Percentiles rank a stretch among this genome's conserved stretches.
phyloP scores from a whole-genome alignment of 1,284 basidiomycete species.

The Moesziomyces antarcticus region DNA sequence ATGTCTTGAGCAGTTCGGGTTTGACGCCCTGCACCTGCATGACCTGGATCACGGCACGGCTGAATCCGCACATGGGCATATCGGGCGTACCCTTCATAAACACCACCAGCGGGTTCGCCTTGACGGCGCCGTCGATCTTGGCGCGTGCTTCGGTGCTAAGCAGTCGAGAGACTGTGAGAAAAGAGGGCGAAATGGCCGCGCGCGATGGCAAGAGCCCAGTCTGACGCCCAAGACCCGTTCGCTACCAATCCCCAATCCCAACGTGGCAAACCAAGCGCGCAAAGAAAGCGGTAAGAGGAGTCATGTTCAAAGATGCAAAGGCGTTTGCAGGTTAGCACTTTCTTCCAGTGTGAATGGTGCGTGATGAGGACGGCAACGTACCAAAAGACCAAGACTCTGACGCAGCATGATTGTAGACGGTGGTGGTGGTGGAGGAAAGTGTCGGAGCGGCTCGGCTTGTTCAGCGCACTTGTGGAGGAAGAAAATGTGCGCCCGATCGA shows the following conservation, averaged over 20 bases:
- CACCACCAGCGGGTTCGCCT: constrained; percentile 80
- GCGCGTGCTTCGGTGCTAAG: constrained; percentile 70
- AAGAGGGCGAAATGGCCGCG: neutral
- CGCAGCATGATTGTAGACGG: neutral
- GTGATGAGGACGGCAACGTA: neutral
- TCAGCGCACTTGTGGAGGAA: neutral
- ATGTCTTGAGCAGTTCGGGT: constrained; percentile 71
- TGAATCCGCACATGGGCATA: constrained; percentile 85
- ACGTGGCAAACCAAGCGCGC: too few relatives aligned
- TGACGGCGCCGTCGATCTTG: constrained; percentile 72
- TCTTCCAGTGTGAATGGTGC: too few relatives aligned
- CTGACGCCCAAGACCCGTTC: neutral
- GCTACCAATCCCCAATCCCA: neutral
- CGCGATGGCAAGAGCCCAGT: neutral
- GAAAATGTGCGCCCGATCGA: neutral
- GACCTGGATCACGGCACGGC: constrained; percentile 89
- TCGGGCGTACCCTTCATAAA: constrained; percentile 91
- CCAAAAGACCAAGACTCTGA: neutral
- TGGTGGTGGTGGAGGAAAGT: too few relatives aligned
- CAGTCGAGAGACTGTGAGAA: constrained; percentile 41
- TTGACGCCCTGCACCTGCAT: constrained; percentile 88
- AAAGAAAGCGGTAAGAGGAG: too few relatives aligned
- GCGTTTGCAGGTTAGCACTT: too few relatives aligned
- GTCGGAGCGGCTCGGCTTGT: too few relatives aligned
- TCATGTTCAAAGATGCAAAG: too few relatives aligned